Evolutionary conservation across 1,284 basidiomycete species (phyloP).

Genomic region (Chiua sp.): DNA sequence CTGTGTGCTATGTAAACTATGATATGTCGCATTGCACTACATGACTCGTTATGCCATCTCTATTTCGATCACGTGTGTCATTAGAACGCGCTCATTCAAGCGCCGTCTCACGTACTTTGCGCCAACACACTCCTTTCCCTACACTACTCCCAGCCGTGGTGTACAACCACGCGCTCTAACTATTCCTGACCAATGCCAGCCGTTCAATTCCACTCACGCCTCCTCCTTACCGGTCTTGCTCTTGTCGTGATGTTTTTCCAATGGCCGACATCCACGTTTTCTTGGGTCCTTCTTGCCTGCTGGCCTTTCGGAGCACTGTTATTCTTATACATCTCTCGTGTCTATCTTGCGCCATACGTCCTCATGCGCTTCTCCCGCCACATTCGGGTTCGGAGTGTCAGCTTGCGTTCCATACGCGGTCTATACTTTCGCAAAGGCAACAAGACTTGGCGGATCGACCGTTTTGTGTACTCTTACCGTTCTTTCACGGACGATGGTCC

Average conservation of each 20-base stretch:
- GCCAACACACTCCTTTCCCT: constrained; percentile 2
- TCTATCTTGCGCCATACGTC: constrained; percentile 67
- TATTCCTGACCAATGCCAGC: constrained; percentile 14
- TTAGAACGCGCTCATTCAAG: background rate
- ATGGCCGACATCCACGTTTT: constrained; percentile 31
- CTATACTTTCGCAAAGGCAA: constrained; percentile 65
- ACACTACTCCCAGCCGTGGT: background rate
- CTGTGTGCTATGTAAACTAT: constrained; percentile 31
- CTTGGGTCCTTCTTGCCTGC: constrained; percentile 36
- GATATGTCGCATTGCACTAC: constrained; percentile 23
- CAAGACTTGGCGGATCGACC: constrained; percentile 63
- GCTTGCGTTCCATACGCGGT: constrained; percentile 76
- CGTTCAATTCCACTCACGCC: constrained; percentile 1
- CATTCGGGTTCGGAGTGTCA: constrained; percentile 71
- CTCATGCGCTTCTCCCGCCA: constrained; percentile 62
- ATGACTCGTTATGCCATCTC: background rate
- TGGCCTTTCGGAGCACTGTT: constrained; percentile 47
- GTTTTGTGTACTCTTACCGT: constrained; percentile 64
- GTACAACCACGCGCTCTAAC: background rate
- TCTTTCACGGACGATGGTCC: constrained; percentile 49
- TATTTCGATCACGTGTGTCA: constrained; percentile 19
- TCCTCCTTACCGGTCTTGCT: constrained; percentile 21
- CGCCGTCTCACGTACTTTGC: background rate
- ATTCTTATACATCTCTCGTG: constrained; percentile 62
- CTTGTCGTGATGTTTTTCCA: constrained; percentile 19